Percentiles rank a stretch among this genome's conserved stretches.
Conservation (phyloP, 208 protist species). For the Crithidia thermophila region DNA sequence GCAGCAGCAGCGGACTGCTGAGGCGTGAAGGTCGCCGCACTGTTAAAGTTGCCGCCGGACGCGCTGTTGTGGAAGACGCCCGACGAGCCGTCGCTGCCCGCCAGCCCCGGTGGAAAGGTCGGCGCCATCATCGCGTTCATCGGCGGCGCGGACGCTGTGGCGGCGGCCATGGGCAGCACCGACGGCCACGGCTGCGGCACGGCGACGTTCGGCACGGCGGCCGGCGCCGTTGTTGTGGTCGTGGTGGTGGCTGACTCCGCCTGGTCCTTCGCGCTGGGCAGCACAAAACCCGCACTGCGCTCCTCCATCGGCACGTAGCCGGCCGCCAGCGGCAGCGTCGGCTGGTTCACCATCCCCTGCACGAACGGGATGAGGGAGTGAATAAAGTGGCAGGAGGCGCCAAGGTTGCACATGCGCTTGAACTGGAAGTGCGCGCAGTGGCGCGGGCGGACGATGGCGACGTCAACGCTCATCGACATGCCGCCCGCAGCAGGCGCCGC, state of each 20-base stretch:
- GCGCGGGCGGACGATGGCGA: constrained; percentile 38
- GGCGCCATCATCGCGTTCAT: constrained; percentile 1
- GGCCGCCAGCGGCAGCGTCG: constrained; percentile 9
- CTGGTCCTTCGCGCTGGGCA: background rate
- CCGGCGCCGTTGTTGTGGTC: background rate
- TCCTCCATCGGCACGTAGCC: background rate
- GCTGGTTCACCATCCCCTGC: constrained; percentile 40
- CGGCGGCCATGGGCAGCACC: background rate
- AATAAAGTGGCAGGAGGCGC: constrained; percentile 65
- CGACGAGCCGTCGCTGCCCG: background rate
- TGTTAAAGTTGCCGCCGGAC: no score
- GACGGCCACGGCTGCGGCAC: background rate
- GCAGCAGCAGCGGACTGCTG: no score
- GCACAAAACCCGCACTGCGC: constrained; percentile 6
- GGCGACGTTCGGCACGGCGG: background rate
- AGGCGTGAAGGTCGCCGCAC: no score
- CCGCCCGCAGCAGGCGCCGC: background rate
- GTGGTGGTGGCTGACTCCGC: background rate
- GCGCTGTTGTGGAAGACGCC: no score
- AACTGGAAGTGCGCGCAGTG: constrained; percentile 88
- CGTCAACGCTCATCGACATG: background rate
- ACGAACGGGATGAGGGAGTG: constrained; percentile 71
- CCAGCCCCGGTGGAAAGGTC: background rate
- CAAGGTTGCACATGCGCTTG: constrained; percentile 76
- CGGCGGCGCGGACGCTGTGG: background rate